Evolutionary conservation across 202 grass and related monocot species (phyloP), one percentile per base, ranked within the genome.

Genomic region (Bolboschoenoplectus hybrid): DNA sequence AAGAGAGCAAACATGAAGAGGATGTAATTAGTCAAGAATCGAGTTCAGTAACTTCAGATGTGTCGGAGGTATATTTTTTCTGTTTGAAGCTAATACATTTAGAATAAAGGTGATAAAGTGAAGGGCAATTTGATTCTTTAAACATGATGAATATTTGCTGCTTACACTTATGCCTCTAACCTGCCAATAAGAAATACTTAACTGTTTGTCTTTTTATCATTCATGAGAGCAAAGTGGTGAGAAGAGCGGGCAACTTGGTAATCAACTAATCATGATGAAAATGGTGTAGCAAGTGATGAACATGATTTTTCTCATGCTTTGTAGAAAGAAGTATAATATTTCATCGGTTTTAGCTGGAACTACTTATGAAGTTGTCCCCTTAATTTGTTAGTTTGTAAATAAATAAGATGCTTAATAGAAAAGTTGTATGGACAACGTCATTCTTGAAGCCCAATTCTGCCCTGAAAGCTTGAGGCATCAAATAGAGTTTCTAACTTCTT

Each of bases 41-140:
- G 34, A 71, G 35, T 86, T 80, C 70, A 68, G 53, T 89, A 43
- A 70, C 86, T 62, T 88, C 83, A 67, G 92, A 92, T 83, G 68
- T 87, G 74, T 69, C 83, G 12, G 93, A 97, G 97, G 97, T 99
- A 61, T 60, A 96, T 85, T 50, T 70, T 74, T 82, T 76, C 16
- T 85, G 60, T 58, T 82, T 14, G 41, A 72, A 52, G 67, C 8
- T 80, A 47, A 26, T 75, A 65, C 87, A 45, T 74, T 87, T 63
- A 13, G 50, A 88, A 61, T 40, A 3, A 26, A 67, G 62, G 41
- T 51, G 12, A 32, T 16, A 68, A 26, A 44, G 20, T 35, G 26
- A 72, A 49, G 63, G 52, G 69, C 53, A 51, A 81, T 34, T 46
- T 41, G 11, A 43, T 63, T 9, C 0, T 63, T 44, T 41, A 81